Percentiles rank a stretch among this genome's conserved stretches.
These are phyloP conservation scores for Colletotrichum cuscutae DNA, from an alignment of 2,329 filamentous ascomycete genomes.

Conservation along the genomic window DNA sequence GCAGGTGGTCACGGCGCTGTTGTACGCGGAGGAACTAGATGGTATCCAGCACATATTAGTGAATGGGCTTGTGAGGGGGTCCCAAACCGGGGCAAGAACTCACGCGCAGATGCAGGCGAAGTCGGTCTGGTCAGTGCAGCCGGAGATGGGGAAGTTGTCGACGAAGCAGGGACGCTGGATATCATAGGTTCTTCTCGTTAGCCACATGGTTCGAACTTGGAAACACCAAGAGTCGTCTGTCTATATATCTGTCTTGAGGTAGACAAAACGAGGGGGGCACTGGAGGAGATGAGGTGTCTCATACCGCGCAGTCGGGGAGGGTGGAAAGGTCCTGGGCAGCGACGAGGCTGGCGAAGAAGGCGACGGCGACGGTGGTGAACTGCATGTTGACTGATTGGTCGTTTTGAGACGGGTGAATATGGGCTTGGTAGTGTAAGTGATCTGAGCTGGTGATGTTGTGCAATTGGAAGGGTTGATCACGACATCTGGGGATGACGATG, in stretches of 20 bases:
- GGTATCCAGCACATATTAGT: not conserved
- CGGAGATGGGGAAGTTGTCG: slow-evolving; percentile 31
- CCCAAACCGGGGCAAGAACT: not conserved
- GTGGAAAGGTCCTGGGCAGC: slow-evolving; percentile 35
- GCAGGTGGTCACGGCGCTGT: slow-evolving; percentile 16
- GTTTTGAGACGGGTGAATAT: not conserved
- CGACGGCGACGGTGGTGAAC: slow-evolving; percentile 35
- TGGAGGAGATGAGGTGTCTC: not conserved
- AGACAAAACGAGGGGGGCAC: not conserved
- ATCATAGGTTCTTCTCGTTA: not conserved
- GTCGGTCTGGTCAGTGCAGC: slow-evolving; percentile 26
- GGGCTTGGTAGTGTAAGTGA: not conserved
- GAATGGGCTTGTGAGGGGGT: too few species aligned
- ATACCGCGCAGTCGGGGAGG: slow-evolving; percentile 24
- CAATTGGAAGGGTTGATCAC: slow-evolving; percentile 5
- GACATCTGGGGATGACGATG: slow-evolving; percentile 1
- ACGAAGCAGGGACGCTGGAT: slow-evolving; percentile 29
- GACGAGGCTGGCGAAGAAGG: slow-evolving; percentile 38
- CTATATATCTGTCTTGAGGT: not conserved
- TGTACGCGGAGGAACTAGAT: slow-evolving; percentile 23
- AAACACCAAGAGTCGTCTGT: too few species aligned
- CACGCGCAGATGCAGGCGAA: slow-evolving; percentile 35
- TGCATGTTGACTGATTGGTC: slow-evolving; percentile 38
- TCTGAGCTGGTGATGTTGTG: not conserved
- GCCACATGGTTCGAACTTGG: not conserved